A percentile compares a stretch with the other conserved stretches of the same genome.
Evolutionary conservation across 441 rosid species (phyloP).

Genomic region (Eruca vesicaria): DNA sequence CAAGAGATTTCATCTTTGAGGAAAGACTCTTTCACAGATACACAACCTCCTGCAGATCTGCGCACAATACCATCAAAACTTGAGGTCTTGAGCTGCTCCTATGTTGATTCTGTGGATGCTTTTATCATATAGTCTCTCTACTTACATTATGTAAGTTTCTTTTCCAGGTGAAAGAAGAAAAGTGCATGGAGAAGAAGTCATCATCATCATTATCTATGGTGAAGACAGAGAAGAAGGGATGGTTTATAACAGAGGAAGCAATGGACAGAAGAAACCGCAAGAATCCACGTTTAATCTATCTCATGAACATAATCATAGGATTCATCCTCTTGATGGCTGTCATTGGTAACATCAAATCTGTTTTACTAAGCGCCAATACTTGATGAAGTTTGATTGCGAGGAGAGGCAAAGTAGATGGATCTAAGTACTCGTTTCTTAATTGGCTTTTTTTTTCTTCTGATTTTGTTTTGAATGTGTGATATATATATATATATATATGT

Average conservation of each 20-base stretch:
- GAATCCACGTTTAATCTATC: not conserved
- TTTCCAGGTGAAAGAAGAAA: constrained; percentile 15
- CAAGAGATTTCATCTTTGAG: not conserved
- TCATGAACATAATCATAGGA: constrained; percentile 9
- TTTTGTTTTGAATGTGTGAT: not conserved
- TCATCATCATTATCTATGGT: not conserved
- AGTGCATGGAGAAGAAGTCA: not conserved
- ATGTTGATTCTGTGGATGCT: not conserved
- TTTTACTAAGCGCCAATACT: not conserved
- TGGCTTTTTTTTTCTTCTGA: not conserved
- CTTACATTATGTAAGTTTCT: not conserved
- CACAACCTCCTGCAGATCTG: not conserved
- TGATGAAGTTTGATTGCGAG: constrained; percentile 1
- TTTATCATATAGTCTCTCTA: not conserved
- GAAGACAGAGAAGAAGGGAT: constrained; percentile 3
- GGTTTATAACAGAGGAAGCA: constrained; percentile 7
- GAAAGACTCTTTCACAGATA: constrained; percentile 1
- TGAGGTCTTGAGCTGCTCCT: constrained; percentile 10
- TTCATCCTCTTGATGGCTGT: constrained; percentile 18
- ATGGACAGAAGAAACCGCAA: not conserved
- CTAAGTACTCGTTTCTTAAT: not conserved
- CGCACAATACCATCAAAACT: constrained; percentile 5
- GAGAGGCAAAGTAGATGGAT: not conserved
- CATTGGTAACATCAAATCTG: constrained; percentile 3
- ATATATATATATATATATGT: not conserved